These are phyloP conservation scores for Amaranthus hypochondriacus DNA, from an alignment of 148 eudicot genomes.

Conservation along the genomic window DNA sequence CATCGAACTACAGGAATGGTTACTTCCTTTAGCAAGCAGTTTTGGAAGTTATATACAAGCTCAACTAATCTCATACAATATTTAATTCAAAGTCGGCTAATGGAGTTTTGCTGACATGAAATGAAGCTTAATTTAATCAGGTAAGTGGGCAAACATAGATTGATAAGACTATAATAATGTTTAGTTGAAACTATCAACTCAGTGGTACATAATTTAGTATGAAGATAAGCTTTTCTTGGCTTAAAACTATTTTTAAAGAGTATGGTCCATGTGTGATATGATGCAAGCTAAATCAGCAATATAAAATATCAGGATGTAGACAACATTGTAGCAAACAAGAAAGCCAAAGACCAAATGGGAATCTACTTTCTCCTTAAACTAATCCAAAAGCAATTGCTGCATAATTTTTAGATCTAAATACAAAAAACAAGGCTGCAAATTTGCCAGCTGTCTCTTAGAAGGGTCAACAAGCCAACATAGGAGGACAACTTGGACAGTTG, in stretches of 20 bases:
- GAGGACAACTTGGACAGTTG: constrained; percentile 19
- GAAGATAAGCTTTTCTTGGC: constrained; percentile 17
- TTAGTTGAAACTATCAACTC: constrained; percentile 13
- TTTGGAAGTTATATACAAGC: constrained; percentile 21
- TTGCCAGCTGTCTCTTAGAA: constrained; percentile 28
- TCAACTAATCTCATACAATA: constrained; percentile 21
- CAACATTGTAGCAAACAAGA: constrained; percentile 2
- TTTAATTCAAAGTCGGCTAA: constrained; percentile 25
- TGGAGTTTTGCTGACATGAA: constrained; percentile 17
- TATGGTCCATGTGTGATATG: constrained; percentile 17
- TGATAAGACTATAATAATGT: constrained; percentile 9
- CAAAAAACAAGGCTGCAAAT: constrained; percentile 28
- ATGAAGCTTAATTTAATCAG: constrained; percentile 4
- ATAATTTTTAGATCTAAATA: constrained; percentile 3
- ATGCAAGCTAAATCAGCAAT: constrained; percentile 14
- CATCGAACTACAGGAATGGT: constrained; percentile 6
- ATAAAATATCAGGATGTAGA: constrained; percentile 15
- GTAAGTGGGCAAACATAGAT: constrained; percentile 16
- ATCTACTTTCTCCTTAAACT: constrained; percentile 10
- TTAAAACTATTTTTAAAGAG: background rate
- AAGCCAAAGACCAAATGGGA: background rate
- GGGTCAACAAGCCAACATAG: background rate
- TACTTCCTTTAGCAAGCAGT: constrained; percentile 15
- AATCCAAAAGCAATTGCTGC: constrained; percentile 13
- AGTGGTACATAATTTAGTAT: constrained; percentile 14